Evolutionary conservation across 2,329 filamentous ascomycete species (phyloP).

Genomic region (Teratosphaeria pseudoeucalypti): DNA sequence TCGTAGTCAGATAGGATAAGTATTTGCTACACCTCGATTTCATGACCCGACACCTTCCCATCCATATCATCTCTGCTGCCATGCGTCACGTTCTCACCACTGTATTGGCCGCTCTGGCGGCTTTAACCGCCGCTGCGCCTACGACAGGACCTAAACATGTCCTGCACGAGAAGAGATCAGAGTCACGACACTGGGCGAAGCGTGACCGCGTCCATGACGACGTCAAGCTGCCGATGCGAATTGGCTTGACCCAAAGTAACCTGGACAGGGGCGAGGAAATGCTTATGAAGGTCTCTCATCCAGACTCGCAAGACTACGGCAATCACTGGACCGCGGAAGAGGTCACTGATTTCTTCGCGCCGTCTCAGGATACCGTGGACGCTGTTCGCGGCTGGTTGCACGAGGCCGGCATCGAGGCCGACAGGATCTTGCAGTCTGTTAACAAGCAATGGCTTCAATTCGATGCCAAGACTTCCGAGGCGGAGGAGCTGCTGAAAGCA

Average conservation of each 20-base stretch:
- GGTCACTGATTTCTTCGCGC: conserved; percentile 32
- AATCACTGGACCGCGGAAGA: conserved; percentile 33
- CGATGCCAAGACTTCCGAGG: conserved; percentile 29
- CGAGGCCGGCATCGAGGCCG: conserved; percentile 21
- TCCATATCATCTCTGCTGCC: background rate
- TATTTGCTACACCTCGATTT: background rate
- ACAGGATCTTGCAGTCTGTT: conserved; percentile 26
- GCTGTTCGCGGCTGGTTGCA: conserved; percentile 31
- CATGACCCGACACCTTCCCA: background rate
- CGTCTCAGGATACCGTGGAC: conserved; percentile 24
- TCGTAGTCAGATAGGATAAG: background rate
- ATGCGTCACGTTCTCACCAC: background rate
- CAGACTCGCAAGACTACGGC: conserved; percentile 30
- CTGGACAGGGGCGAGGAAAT: conserved; percentile 22
- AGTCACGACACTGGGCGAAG: conserved; percentile 21
- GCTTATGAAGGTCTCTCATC: conserved; percentile 30
- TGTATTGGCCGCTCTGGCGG: background rate
- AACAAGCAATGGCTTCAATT: conserved; percentile 34
- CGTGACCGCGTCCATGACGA: conserved; percentile 22
- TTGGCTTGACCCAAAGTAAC: conserved; percentile 25
- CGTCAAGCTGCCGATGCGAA: conserved; percentile 22
- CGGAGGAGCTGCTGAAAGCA: conserved; percentile 30
- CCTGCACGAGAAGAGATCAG: background rate
- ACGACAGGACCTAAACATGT: background rate
- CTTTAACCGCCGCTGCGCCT: background rate